Evolutionary conservation across 1,284 basidiomycete species (phyloP).

Genomic region (Stereum hirsutum): DNA sequence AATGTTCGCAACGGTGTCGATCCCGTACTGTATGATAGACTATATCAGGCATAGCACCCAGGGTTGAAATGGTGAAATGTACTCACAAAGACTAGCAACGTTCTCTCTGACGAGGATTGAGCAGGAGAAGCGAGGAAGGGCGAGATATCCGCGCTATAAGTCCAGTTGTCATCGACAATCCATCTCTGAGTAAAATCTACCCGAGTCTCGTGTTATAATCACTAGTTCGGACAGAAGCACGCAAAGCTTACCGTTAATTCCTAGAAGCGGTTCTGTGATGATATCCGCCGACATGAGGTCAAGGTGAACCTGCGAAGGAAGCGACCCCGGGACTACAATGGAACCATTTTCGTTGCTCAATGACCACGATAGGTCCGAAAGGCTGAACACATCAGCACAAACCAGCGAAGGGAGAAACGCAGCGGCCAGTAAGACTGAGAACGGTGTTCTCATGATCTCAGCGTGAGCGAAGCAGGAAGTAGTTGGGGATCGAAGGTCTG

Average conservation of each 20-base stretch:
- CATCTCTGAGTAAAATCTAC: slow-evolving; percentile 50
- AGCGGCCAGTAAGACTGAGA: too few species aligned
- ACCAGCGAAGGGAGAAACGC: slow-evolving; percentile 14
- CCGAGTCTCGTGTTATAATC: too few species aligned
- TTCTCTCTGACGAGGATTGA: slow-evolving; percentile 18
- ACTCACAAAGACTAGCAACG: slow-evolving; percentile 47
- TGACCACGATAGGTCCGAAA: slow-evolving; percentile 39
- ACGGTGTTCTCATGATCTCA: too few species aligned
- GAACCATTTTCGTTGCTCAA: slow-evolving; percentile 44
- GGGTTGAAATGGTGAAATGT: too few species aligned
- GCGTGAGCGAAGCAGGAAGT: too few species aligned
- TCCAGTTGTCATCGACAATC: slow-evolving; percentile 53
- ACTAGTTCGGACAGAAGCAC: neutral
- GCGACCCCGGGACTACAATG: slow-evolving; percentile 34
- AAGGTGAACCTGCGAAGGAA: neutral
- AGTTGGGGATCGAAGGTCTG: too few species aligned
- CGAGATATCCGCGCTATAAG: slow-evolving; percentile 45
- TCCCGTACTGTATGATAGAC: too few species aligned
- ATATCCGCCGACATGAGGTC: neutral
- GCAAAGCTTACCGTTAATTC: slow-evolving; percentile 36
- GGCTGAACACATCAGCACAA: slow-evolving; percentile 28
- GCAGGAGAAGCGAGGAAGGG: slow-evolving; percentile 26
- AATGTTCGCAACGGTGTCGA: slow-evolving; percentile 5
- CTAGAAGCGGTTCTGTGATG: slow-evolving; percentile 29
- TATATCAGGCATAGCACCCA: too few species aligned